Conservation (phyloP, 768 basidiomycete genomes). For the Galerina marginata region DNA sequence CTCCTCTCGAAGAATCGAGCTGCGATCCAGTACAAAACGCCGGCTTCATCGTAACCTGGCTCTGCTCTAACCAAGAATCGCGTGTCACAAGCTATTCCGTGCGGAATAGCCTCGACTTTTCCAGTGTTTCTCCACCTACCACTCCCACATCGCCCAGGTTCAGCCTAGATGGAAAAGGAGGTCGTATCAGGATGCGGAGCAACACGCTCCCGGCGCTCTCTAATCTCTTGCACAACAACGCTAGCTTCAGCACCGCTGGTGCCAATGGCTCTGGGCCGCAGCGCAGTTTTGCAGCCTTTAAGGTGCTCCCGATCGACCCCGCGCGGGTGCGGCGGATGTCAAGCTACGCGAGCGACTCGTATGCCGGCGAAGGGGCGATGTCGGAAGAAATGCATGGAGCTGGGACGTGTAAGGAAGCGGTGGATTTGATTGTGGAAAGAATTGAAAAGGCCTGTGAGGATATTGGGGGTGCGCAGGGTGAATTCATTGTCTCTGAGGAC, state of each 20-base stretch:
- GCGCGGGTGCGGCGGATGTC: constrained; percentile 53
- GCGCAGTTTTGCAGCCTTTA: constrained; percentile 74
- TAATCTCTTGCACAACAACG: constrained; percentile 25
- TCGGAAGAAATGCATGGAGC: constrained; percentile 68
- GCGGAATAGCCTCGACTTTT: constrained; percentile 61
- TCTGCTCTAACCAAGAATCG: constrained; percentile 70
- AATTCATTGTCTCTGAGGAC: constrained; percentile 68
- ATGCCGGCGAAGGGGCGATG: constrained; percentile 48
- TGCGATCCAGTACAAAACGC: constrained; percentile 88
- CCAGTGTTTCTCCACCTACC: constrained; percentile 18
- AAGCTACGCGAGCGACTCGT: constrained; percentile 46
- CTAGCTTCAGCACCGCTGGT: constrained; percentile 26
- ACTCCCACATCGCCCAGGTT: constrained; percentile 26
- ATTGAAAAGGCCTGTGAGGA: constrained; percentile 73
- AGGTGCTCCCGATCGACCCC: constrained; percentile 77
- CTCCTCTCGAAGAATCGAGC: constrained; percentile 90
- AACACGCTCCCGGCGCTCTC: constrained; percentile 26
- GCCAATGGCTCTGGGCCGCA: constrained; percentile 26
- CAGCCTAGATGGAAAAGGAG: constrained; percentile 11
- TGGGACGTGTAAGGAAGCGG: constrained; percentile 76
- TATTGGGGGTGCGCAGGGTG: constrained; percentile 51
- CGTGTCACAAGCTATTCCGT: constrained; percentile 87
- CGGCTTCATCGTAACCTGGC: constrained; percentile 87
- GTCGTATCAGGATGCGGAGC: constrained; percentile 19
- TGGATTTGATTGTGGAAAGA: constrained; percentile 73